phyloP scores from a whole-genome alignment of 345 rosid species.

The Rhizophora apiculata region DNA sequence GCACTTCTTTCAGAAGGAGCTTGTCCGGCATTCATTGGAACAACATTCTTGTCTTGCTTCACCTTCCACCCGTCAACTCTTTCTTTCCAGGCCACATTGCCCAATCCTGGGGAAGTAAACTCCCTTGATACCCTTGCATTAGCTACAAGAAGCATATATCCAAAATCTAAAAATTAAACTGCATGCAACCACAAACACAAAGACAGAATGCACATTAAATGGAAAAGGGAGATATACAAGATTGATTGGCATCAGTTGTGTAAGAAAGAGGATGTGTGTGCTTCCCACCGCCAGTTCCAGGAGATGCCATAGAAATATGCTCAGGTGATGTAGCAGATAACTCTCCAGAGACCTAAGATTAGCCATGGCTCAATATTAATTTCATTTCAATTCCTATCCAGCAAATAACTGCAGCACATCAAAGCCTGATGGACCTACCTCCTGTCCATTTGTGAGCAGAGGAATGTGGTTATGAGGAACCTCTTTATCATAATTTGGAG shows the following conservation, averaged over 20 bases:
- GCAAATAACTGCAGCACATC: conserved; percentile 14
- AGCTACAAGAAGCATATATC: conserved; percentile 9
- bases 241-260: conserved; percentile 54
- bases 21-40: conserved; percentile 73
- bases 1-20: conserved; percentile 89
- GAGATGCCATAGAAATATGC: conserved; percentile 78
- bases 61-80: conserved; percentile 92
- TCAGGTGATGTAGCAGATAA: conserved; percentile 96
- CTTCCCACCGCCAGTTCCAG: conserved; percentile 61
- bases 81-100: conserved; percentile 39
- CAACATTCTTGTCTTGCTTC: conserved; percentile 86
- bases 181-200: neutral
- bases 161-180: neutral
- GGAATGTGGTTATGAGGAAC: conserved; percentile 79
- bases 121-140: conserved; percentile 20
- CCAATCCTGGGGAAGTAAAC: conserved; percentile 24
- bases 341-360: conserved; percentile 82
- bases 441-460: conserved; percentile 75
- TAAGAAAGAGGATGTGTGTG: conserved; percentile 44
- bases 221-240: conserved; percentile 37
- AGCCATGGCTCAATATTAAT: conserved; percentile 10
- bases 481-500: conserved; percentile 78
- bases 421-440: conserved; percentile 43
- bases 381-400: conserved; percentile 7
- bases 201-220: neutral